phyloP scores from a whole-genome alignment of 2,329 filamentous ascomycete genomes.

The Scolecobasidium constrictum region DNA sequence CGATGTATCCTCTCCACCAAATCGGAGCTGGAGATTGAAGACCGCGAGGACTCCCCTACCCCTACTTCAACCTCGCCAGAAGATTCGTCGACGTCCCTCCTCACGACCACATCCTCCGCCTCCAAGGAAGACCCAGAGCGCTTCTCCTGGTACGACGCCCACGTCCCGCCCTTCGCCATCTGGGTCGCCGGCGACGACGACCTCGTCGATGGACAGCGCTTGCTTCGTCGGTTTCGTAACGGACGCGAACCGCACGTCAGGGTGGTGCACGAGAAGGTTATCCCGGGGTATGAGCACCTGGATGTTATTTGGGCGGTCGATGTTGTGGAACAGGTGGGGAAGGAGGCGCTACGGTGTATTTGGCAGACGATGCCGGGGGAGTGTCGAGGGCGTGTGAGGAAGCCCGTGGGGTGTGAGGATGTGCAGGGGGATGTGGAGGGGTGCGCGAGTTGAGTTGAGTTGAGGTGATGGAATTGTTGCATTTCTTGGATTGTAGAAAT shows the following conservation, averaged over 20 bases:
- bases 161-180: constrained; percentile 71
- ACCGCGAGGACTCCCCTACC: constrained; percentile 35
- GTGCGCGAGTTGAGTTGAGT: background rate
- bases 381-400: constrained; percentile 41
- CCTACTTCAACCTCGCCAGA: background rate
- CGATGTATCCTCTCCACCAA: constrained; percentile 78
- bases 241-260: constrained; percentile 72
- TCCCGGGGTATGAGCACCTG: constrained; percentile 83
- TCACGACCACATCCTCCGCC: background rate
- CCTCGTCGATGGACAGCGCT: constrained; percentile 68
- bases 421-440: background rate
- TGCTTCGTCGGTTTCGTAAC: constrained; percentile 63
- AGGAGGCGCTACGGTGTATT: constrained; percentile 67
- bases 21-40: constrained; percentile 55
- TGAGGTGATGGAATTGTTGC: background rate
- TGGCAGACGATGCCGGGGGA: constrained; percentile 60
- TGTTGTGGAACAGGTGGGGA: constrained; percentile 69
- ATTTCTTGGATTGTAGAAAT: too few relatives aligned
- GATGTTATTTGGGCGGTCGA: constrained; percentile 96
- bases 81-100: constrained; percentile 10
- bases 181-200: constrained; percentile 80
- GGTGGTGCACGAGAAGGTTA: constrained; percentile 71
- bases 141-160: constrained; percentile 70
- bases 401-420: constrained; percentile 34
- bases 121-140: constrained; percentile 25